Evolutionary conservation across 306 rosid species (phyloP).

Genomic region (Lotus japonicus): DNA sequence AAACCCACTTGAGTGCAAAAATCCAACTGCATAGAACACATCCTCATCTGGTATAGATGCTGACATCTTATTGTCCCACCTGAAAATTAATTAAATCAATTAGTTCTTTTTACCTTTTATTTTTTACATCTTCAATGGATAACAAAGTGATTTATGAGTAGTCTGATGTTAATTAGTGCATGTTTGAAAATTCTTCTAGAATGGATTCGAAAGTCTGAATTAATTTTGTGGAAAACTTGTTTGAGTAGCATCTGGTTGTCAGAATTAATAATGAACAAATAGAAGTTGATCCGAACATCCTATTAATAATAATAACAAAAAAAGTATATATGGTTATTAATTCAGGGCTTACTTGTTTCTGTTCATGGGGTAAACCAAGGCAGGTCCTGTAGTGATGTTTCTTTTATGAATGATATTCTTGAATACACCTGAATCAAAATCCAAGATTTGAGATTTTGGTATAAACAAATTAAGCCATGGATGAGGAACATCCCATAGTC

Average conservation of each 20-base stretch:
- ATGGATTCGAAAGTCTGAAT: no score
- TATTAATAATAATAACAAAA: no score
- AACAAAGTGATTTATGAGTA: no score
- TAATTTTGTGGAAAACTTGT: no score
- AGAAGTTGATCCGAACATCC: no score
- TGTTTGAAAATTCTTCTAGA: no score
- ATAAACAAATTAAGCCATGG: conserved; percentile 87
- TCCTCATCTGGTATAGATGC: conserved; percentile 64
- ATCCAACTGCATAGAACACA: conserved; percentile 66
- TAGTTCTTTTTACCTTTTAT: no score
- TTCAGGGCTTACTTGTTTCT: conserved; percentile 54
- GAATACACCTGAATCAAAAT: conserved; percentile 54
- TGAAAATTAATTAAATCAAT: conserved; percentile 17
- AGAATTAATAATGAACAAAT: no score
- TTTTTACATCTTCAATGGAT: no score
- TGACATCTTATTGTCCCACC: conserved; percentile 81
- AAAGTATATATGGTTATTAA: neutral
- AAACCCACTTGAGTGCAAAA: conserved; percentile 64
- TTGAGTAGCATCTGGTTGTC: no score
- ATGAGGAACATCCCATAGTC: conserved; percentile 93
- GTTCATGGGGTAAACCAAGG: conserved; percentile 76
- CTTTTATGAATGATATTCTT: conserved; percentile 59
- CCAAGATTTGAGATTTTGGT: conserved; percentile 55
- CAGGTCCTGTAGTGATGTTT: conserved; percentile 61
- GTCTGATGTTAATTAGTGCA: no score